Conservation (phyloP, 2,329 filamentous ascomycete species). For the Monilinia laxa region DNA sequence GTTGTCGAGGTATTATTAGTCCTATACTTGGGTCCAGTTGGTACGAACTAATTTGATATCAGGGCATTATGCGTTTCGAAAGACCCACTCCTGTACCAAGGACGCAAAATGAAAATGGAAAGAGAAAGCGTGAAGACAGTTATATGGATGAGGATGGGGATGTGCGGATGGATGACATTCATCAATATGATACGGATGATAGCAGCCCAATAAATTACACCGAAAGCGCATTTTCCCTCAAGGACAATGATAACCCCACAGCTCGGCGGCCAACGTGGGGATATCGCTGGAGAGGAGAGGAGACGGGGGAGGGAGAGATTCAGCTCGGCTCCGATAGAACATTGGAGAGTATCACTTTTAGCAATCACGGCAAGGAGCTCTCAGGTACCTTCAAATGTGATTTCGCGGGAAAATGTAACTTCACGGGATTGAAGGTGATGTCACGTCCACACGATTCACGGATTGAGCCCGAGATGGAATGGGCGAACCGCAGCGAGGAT, state of each 20-base stretch:
- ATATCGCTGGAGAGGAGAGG: conserved; percentile 31
- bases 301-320: conserved; percentile 31
- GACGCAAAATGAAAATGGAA: neutral
- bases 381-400: conserved; percentile 26
- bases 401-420: conserved; percentile 23
- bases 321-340: conserved; percentile 25
- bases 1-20: conserved; percentile 22
- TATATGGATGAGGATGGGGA: conserved; percentile 26
- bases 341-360: conserved; percentile 26
- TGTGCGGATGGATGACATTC: conserved; percentile 16
- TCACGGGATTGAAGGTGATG: conserved; percentile 26
- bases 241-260: conserved; percentile 27
- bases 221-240: conserved; percentile 24
- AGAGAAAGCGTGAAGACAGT: conserved; percentile 26
- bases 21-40: neutral
- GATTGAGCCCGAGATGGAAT: conserved; percentile 26
- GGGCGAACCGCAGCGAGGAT: conserved; percentile 24
- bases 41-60: neutral
- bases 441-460: neutral
- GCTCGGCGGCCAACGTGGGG: conserved; percentile 27
- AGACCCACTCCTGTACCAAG: conserved; percentile 25
- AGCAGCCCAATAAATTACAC: conserved; percentile 2
- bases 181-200: conserved; percentile 8
- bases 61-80: conserved; percentile 30
- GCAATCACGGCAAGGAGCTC: conserved; percentile 26